phyloP scores from a whole-genome alignment of 176 grass and related monocot species.

The Avena insularis region DNA sequence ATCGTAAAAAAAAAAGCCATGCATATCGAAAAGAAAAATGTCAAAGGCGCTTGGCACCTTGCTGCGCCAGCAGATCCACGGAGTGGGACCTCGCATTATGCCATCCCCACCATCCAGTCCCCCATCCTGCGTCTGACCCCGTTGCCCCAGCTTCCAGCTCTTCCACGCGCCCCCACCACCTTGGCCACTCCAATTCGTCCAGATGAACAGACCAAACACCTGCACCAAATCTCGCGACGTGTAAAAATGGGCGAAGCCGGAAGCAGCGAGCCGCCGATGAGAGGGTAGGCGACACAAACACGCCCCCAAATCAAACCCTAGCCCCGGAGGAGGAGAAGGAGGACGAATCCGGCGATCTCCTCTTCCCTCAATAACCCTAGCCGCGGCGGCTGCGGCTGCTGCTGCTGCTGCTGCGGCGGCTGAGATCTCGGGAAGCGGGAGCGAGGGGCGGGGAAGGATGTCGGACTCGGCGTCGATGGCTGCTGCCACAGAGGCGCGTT shows the following conservation, averaged over 20 bases:
- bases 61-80: too few relatives aligned
- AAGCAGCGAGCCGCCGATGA: constrained; percentile 22
- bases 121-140: neutral
- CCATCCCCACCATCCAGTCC: neutral
- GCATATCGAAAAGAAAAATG: too few relatives aligned
- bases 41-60: too few relatives aligned
- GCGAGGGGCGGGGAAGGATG: constrained; percentile 42
- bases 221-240: constrained; percentile 57
- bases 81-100: too few relatives aligned
- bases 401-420: neutral
- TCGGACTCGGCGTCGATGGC: constrained; percentile 67
- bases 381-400: neutral
- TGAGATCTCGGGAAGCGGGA: constrained; percentile 36
- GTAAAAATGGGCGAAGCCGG: constrained; percentile 47
- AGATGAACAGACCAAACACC: constrained; percentile 36
- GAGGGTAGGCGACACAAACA: constrained; percentile 32
- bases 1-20: too few relatives aligned
- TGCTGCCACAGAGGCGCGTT: constrained; percentile 80
- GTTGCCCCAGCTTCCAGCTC: neutral
- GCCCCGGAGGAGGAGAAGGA: constrained; percentile 2
- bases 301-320: constrained; percentile 46
- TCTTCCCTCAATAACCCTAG: constrained; percentile 28
- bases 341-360: constrained; percentile 26
- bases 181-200: constrained; percentile 23
- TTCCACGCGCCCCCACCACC: constrained; percentile 29